A percentile compares a stretch with the other conserved stretches of the same genome.
Evolutionary conservation across 495 filamentous ascomycete species (phyloP).

Genomic region (Massariosphaeria phaeospora): DNA sequence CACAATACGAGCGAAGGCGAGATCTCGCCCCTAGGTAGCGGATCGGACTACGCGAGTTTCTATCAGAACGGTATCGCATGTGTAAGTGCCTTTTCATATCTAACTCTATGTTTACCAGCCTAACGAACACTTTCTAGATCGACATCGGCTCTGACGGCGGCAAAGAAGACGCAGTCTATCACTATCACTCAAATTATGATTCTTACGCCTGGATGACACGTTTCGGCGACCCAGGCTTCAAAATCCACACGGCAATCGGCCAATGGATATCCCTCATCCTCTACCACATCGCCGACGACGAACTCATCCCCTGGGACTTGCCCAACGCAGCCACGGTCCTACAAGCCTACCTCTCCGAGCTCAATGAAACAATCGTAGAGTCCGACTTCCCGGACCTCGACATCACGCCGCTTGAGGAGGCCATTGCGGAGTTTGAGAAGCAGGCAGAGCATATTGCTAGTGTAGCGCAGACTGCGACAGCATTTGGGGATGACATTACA

Average conservation of each 20-base stretch:
- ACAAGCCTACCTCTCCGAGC: constrained; percentile 19
- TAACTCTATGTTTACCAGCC: background rate
- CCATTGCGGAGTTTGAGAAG: constrained; percentile 16
- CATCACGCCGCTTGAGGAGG: background rate
- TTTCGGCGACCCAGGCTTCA: constrained; percentile 35
- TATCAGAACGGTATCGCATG: constrained; percentile 34
- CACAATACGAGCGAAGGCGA: constrained; percentile 27
- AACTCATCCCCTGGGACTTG: constrained; percentile 40
- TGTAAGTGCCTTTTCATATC: constrained; percentile 8
- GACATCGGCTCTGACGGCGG: constrained; percentile 33
- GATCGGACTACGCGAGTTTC: constrained; percentile 36
- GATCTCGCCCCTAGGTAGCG: constrained; percentile 32
- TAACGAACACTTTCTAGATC: constrained; percentile 10
- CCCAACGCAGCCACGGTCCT: constrained; percentile 22
- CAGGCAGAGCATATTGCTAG: constrained; percentile 12
- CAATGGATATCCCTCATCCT: constrained; percentile 37
- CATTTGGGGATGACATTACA: constrained; percentile 11
- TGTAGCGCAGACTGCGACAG: constrained; percentile 3
- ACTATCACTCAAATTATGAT: constrained; percentile 38
- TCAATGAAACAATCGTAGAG: constrained; percentile 19
- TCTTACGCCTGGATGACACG: constrained; percentile 34
- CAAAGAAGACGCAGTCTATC: constrained; percentile 32
- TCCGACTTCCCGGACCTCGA: constrained; percentile 23
- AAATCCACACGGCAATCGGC: constrained; percentile 32
- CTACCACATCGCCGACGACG: constrained; percentile 39